Evolutionary conservation across 2,329 filamentous ascomycete genomes (phyloP), one percentile per base, ranked within the genome.

Genomic region (Phoma sp.): DNA sequence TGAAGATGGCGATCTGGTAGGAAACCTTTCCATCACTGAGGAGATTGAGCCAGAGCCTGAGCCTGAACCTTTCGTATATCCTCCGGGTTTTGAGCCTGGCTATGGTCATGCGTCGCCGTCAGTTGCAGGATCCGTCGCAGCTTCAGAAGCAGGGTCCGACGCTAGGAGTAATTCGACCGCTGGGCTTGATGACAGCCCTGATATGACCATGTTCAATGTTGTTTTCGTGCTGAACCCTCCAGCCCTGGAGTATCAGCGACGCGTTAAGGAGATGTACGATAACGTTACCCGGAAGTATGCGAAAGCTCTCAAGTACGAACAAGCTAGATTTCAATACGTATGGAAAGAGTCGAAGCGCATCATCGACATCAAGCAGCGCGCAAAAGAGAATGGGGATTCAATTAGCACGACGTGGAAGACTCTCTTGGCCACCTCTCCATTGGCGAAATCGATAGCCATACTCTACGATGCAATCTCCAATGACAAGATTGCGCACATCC

Each of bases 181-280:
- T 11, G 53, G 42, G n/a, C 61, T 64, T 36, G 81, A 88, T 57
- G 81, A 86, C 68, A 65, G 56, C n/a, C 68, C 68, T 2, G 87
- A 90, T 70, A 93, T 98, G 90, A 92, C 88, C 59, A 98, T 98
- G 93, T 99, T 99, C 77, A 96, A 97, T 73, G 84, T 97, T 9
- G 92, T 98, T 23, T 98, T 98, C 73, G 90, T 96, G 45, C 79
- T 97, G 60, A 89, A 91, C 62, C 90, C 92, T 3, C 88, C 88
- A 44, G 86, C 88, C 47, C 81, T 93, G 52, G 90, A 96, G 69
- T 87, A 89, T 61, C 89, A 90, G 52, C 81, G 79, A 68, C 79
- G 84, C 10, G 79, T 96, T 40, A 84, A 89, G 38, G 90, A 96
- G 60, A 87, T 97, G 70, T 96, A 96, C 72, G 83, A 90, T 48